phyloP scores from a whole-genome alignment of 225 moss, liverwort and hornwort species.

The Lunularia cruciata region DNA sequence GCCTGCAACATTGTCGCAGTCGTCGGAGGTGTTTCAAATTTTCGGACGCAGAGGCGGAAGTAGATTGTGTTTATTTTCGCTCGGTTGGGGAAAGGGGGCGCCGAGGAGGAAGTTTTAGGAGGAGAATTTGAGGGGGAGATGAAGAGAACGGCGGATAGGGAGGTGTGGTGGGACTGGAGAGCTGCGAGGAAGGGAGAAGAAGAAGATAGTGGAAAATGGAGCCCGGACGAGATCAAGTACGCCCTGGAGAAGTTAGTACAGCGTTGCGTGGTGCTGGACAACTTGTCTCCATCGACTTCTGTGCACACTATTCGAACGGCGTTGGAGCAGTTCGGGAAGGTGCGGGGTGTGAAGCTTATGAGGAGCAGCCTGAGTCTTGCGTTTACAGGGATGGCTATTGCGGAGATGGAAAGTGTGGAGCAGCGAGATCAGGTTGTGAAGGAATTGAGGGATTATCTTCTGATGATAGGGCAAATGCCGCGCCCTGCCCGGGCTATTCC shows the following conservation, averaged over 20 bases:
- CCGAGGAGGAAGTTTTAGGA: no score
- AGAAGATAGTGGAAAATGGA: conserved; percentile 8
- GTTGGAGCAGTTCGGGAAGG: conserved; percentile 74
- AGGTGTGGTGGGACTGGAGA: conserved; percentile 79
- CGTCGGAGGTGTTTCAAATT: no score
- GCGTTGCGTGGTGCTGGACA: conserved; percentile 64
- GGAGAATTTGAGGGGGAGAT: no score
- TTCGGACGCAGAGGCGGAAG: no score
- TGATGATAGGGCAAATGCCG: conserved; percentile 81
- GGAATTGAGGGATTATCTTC: conserved; percentile 59
- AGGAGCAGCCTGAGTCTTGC: conserved; percentile 25
- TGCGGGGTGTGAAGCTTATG: conserved; percentile 62
- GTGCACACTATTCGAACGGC: conserved; percentile 51
- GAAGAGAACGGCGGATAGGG: conserved; percentile 23
- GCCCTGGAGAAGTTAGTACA: conserved; percentile 41
- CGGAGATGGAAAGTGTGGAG: conserved; percentile 53
- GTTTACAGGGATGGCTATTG: conserved; percentile 47
- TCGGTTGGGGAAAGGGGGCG: no score
- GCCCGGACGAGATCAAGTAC: background rate
- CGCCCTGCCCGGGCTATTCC: conserved; percentile 61
- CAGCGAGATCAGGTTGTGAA: conserved; percentile 45
- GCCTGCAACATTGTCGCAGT: no score
- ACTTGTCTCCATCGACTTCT: conserved; percentile 47
- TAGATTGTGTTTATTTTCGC: no score
- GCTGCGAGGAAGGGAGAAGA: background rate